Conservation (phyloP, 2,329 filamentous ascomycete species). For the Verticillium albo-atrum region DNA sequence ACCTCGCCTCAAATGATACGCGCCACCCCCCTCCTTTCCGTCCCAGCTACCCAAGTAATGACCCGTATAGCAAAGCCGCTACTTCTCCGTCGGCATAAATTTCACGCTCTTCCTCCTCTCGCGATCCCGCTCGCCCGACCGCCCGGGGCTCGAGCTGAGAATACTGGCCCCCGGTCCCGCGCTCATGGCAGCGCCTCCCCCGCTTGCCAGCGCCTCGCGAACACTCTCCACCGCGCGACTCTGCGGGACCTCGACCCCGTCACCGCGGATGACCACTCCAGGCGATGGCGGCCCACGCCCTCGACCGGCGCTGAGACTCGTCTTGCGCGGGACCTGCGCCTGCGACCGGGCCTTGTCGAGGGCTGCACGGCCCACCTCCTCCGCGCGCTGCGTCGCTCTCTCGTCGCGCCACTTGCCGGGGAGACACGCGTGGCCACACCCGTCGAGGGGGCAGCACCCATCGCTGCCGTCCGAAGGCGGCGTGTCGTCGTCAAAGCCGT, state of each 20-base stretch:
- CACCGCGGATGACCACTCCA: slow-evolving; percentile 34
- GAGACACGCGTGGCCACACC: slow-evolving; percentile 60
- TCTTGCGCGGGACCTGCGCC: slow-evolving; percentile 15
- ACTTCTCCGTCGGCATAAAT: slow-evolving; percentile 42
- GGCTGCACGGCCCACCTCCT: slow-evolving; percentile 47
- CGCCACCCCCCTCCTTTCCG: background rate
- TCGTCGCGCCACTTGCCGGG: slow-evolving; percentile 52
- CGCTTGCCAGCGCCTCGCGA: slow-evolving; percentile 43
- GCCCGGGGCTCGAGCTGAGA: slow-evolving; percentile 46
- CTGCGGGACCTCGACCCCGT: slow-evolving; percentile 51
- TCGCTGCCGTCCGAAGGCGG: slow-evolving; percentile 31
- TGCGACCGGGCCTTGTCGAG: slow-evolving; percentile 33
- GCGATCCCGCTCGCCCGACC: slow-evolving; percentile 32
- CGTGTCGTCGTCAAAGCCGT: slow-evolving; percentile 14
- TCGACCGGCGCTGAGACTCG: slow-evolving; percentile 12
- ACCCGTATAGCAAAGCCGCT: background rate
- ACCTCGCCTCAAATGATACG: too few relatives aligned
- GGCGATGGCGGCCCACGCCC: background rate
- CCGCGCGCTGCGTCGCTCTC: slow-evolving; percentile 35
- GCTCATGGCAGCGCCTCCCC: slow-evolving; percentile 14
- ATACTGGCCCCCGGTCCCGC: slow-evolving; percentile 19
- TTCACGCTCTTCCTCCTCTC: slow-evolving; percentile 63
- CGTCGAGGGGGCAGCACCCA: slow-evolving; percentile 61
- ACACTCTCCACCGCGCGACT: slow-evolving; percentile 58
- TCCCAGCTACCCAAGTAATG: background rate